phyloP scores from a whole-genome alignment of 2,329 filamentous ascomycete species.

The Rosellinia necatrix region DNA sequence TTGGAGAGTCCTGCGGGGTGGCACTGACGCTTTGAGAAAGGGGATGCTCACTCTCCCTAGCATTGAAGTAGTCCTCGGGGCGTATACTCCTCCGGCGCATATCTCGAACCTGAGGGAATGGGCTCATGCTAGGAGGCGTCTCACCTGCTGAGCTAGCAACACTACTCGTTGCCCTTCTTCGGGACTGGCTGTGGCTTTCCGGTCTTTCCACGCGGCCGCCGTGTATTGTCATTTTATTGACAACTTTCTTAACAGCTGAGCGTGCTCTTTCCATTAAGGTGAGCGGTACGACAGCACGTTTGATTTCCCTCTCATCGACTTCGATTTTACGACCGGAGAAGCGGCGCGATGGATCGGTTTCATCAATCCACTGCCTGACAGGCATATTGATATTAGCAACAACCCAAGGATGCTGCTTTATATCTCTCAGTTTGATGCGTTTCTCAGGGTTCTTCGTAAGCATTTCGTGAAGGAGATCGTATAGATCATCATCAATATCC shows the following conservation, averaged over 20 bases:
- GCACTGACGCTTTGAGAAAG: conserved; percentile 75
- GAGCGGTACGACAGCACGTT: conserved; percentile 85
- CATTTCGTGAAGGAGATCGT: conserved; percentile 78
- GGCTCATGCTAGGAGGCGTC: conserved; percentile 50
- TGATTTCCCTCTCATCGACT: conserved; percentile 88
- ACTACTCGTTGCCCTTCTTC: conserved; percentile 64
- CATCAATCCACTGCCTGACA: conserved; percentile 81
- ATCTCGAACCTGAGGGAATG: conserved; percentile 59
- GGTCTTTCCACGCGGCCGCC: conserved; percentile 62
- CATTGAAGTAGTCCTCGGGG: conserved; percentile 59
- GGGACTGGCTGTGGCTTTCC: conserved; percentile 58
- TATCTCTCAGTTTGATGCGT: conserved; percentile 86
- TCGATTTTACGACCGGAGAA: conserved; percentile 85
- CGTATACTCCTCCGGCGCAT: conserved; percentile 58
- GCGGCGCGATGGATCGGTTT: conserved; percentile 82
- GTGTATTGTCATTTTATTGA: conserved; percentile 68
- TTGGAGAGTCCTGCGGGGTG: conserved; percentile 61
- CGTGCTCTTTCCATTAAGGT: conserved; percentile 84
- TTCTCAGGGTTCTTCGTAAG: conserved; percentile 87
- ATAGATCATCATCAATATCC: conserved; percentile 77
- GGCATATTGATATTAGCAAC: conserved; percentile 74
- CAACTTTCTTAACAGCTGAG: conserved; percentile 73
- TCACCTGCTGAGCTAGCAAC: conserved; percentile 68
- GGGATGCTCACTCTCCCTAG: conserved; percentile 66
- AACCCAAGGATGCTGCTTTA: conserved; percentile 94